phyloP scores from a whole-genome alignment of 495 filamentous ascomycete genomes.

The Aspergillus haitiensis region DNA sequence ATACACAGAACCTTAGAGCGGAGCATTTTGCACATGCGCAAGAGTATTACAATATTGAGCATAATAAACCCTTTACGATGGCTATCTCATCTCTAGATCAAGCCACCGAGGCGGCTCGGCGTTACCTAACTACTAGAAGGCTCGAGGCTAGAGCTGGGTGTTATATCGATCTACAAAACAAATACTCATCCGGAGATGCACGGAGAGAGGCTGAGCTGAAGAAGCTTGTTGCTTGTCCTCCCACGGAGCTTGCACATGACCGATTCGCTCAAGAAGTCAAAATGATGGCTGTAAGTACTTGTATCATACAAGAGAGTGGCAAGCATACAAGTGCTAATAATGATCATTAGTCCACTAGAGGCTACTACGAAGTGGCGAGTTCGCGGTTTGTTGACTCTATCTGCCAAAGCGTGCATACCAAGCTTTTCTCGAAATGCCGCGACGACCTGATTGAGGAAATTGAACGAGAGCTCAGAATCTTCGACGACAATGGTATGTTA shows the following conservation, averaged over 20 bases:
- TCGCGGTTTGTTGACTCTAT: conserved; percentile 51
- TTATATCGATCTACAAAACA: conserved; percentile 20
- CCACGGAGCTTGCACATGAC: conserved; percentile 42
- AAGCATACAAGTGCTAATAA: background rate
- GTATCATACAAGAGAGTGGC: too few relatives aligned
- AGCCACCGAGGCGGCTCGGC: conserved; percentile 12
- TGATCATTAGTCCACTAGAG: conserved; percentile 38
- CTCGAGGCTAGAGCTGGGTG: conserved; percentile 15
- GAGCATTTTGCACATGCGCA: conserved; percentile 27
- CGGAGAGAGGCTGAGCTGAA: conserved; percentile 22
- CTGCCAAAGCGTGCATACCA: conserved; percentile 45
- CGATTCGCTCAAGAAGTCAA: conserved; percentile 45
- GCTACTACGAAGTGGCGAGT: conserved; percentile 56
- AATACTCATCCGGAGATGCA: conserved; percentile 12
- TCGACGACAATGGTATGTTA: conserved; percentile 40
- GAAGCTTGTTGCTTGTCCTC: conserved; percentile 22
- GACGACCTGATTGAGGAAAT: conserved; percentile 38
- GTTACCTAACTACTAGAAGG: conserved; percentile 18
- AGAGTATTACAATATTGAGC: conserved; percentile 33
- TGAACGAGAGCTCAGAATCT: conserved; percentile 34
- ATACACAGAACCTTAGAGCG: conserved; percentile 25
- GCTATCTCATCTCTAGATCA: conserved; percentile 27
- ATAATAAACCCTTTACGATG: conserved; percentile 40
- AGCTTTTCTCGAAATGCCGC: conserved; percentile 48
- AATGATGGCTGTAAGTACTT: conserved; percentile 51